Conservation (phyloP, 192 early-diverging fungal genomes). For the Umbelopsis sp. region DNA sequence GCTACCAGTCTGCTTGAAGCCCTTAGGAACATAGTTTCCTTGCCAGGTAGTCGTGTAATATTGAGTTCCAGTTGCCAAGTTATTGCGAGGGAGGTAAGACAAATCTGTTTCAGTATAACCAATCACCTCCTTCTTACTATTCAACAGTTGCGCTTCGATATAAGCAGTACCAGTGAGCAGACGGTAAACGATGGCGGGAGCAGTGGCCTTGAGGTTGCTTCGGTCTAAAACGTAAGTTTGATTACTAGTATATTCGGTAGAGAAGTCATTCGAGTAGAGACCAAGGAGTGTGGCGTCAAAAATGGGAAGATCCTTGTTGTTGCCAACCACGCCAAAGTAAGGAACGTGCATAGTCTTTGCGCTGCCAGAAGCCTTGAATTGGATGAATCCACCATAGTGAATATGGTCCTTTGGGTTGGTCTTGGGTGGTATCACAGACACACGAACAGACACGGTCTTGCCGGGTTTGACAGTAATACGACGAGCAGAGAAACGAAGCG, state of each 20-base stretch:
- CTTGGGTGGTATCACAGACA: constrained; percentile 34
- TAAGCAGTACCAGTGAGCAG: constrained; percentile 31
- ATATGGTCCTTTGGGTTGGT: constrained; percentile 36
- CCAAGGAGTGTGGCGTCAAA: constrained; percentile 32
- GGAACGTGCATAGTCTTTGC: constrained; percentile 40
- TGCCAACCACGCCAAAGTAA: constrained; percentile 48
- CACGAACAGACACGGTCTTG: constrained; percentile 17
- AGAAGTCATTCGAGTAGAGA: not conserved
- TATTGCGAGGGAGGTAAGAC: constrained; percentile 24
- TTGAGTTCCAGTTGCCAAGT: not conserved
- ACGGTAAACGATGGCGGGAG: constrained; percentile 13
- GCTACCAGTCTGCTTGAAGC: not conserved
- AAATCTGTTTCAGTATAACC: constrained; percentile 21
- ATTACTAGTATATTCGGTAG: constrained; percentile 1
- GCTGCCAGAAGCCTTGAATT: constrained; percentile 27
- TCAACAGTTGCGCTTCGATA: constrained; percentile 21
- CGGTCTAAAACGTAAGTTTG: constrained; percentile 20
- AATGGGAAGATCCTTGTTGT: constrained; percentile 43
- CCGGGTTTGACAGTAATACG: constrained; percentile 25
- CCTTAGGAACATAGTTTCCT: constrained; percentile 21
- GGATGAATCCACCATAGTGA: constrained; percentile 50
- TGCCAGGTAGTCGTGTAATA: constrained; percentile 23
- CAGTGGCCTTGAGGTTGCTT: not conserved
- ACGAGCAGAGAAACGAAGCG: constrained; percentile 22
- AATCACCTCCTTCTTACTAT: constrained; percentile 19